Conservation (phyloP, 768 basidiomycete species). For the Mycena kentingensis region DNA sequence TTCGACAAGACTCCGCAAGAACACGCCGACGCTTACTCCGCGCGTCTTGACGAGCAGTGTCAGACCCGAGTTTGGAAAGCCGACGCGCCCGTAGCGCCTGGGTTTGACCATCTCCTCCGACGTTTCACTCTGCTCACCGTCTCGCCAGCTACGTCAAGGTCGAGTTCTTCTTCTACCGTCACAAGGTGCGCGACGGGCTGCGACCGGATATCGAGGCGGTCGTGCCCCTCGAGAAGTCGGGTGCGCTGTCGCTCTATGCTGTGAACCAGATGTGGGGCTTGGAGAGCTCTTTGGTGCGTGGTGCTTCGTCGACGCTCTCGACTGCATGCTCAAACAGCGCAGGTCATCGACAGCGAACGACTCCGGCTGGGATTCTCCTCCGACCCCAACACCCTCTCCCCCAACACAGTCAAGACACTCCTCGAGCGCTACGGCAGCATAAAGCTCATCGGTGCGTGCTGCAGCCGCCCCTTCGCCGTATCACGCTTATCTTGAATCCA, state of each 20-base stretch:
- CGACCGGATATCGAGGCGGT: conserved; percentile 17
- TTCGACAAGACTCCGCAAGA: conserved; percentile 14
- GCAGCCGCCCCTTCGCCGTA: background rate
- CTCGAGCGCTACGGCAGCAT: conserved; percentile 9
- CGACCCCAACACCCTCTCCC: conserved; percentile 12
- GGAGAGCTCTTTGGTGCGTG: conserved; percentile 13
- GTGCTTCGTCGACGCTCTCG: background rate
- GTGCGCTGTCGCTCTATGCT: conserved; percentile 8
- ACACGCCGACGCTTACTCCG: conserved; percentile 3
- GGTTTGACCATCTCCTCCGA: conserved; percentile 1
- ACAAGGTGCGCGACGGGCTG: conserved; percentile 11
- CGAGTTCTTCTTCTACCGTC: conserved; percentile 11
- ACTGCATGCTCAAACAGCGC: background rate
- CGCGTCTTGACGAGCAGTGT: conserved; percentile 7
- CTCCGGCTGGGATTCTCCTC: conserved; percentile 11
- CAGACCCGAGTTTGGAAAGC: conserved; percentile 13
- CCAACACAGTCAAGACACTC: conserved; percentile 3
- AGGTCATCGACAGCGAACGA: conserved; percentile 14
- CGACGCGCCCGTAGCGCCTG: background rate
- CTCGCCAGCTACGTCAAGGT: conserved; percentile 6
- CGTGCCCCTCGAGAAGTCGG: conserved; percentile 5
- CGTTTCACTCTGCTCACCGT: background rate
- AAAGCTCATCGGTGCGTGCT: conserved; percentile 16
- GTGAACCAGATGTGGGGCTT: conserved; percentile 16
- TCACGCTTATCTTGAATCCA: background rate